Conservation (phyloP, 257 asterid species). For the Penstemon davidsonii region DNA sequence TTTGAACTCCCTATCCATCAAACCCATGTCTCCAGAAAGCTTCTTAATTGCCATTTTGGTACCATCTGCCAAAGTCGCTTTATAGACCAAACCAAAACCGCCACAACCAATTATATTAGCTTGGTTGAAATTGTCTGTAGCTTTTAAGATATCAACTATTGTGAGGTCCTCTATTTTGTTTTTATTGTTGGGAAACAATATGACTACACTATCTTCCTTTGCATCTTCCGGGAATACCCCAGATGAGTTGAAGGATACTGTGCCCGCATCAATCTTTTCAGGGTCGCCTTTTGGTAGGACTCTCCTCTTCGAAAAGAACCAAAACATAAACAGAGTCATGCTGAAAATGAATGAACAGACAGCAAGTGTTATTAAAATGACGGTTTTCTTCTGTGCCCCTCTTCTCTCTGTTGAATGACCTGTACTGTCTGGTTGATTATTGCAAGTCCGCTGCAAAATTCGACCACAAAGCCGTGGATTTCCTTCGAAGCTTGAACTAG, state of each 20-base stretch:
- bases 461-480: conserved; percentile 76
- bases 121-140: conserved; percentile 90
- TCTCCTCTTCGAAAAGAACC: conserved; percentile 68
- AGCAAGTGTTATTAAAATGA: conserved; percentile 62
- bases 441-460: conserved; percentile 51
- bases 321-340: conserved; percentile 56
- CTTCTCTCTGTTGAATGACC: conserved; percentile 32
- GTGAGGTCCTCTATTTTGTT: conserved; percentile 64
- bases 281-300: conserved; percentile 46
- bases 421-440: conserved; percentile 30
- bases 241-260: conserved; percentile 65
- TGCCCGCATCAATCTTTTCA: conserved; percentile 55
- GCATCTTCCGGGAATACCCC: conserved; percentile 64
- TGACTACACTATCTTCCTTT: conserved; percentile 65
- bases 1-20: conserved; percentile 94
- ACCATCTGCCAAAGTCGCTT: conserved; percentile 73
- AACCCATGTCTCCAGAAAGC: conserved; percentile 90
- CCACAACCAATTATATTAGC: conserved; percentile 91
- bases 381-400: conserved; percentile 58
- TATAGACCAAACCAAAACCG: conserved; percentile 91
- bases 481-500: conserved; percentile 66
- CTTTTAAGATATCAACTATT: conserved; percentile 68
- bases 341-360: conserved; percentile 66
- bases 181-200: conserved; percentile 69
- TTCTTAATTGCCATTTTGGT: conserved; percentile 85